These are phyloP conservation scores for Euphorbia pulcherrima DNA, from an alignment of 345 rosid species.

Conservation along the genomic window DNA sequence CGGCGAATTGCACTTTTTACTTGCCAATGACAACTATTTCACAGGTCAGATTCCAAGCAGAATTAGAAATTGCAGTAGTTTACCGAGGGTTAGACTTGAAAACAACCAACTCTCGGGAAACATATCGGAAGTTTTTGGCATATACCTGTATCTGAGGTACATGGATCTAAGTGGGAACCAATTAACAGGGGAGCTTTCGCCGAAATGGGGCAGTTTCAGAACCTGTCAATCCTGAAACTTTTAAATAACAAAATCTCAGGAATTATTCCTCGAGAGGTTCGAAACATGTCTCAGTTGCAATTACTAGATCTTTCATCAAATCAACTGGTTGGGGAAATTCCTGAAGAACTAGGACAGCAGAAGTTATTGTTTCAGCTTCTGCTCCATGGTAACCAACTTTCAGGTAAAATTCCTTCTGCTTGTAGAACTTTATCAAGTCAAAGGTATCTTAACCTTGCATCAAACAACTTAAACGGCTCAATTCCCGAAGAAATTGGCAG, in stretches of 20 bases:
- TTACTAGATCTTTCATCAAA: neutral
- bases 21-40: neutral
- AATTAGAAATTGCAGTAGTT: neutral
- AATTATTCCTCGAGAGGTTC: neutral
- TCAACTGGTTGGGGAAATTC: conserved; percentile 4
- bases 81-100: neutral
- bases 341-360: neutral
- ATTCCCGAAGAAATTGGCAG: conserved; percentile 11
- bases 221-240: neutral
- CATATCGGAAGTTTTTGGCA: neutral
- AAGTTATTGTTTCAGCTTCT: neutral
- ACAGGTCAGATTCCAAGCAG: neutral
- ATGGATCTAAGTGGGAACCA: neutral
- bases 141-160: neutral
- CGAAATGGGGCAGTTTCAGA: neutral
- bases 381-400: neutral
- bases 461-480: neutral
- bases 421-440: neutral
- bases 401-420: neutral
- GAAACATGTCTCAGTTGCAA: neutral
- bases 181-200: conserved; percentile 12
- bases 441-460: conserved; percentile 3
- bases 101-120: neutral
- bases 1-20: neutral
- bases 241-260: neutral